A percentile compares a stretch with the other conserved stretches of the same genome.
These are phyloP conservation scores for Mycena vitilis DNA, from an alignment of 768 basidiomycete species.

Conservation along the genomic window DNA sequence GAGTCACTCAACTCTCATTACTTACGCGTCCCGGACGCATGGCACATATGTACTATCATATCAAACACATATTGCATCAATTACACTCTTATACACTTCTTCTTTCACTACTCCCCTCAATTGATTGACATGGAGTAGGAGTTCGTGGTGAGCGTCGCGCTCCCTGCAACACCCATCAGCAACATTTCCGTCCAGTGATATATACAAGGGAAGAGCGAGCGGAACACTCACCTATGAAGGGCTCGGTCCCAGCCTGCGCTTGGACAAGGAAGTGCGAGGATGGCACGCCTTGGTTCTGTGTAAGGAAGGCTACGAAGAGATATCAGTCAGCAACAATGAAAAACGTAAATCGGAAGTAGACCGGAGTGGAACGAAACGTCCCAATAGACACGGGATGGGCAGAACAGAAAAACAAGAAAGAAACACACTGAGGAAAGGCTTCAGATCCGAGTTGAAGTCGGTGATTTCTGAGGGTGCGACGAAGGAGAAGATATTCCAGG, in stretches of 20 bases:
- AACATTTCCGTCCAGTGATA: too few relatives aligned
- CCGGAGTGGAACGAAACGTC: too few relatives aligned
- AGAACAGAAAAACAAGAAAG: not conserved
- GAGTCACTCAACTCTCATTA: too few relatives aligned
- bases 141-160: not conserved
- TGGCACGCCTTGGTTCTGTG: not conserved
- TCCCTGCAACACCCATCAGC: not conserved
- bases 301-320: not conserved
- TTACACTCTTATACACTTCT: too few relatives aligned
- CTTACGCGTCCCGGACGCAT: too few relatives aligned
- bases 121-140: not conserved
- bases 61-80: too few relatives aligned
- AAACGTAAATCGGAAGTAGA: too few relatives aligned
- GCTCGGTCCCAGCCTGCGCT: not conserved
- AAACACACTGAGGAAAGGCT: constrained; percentile 47
- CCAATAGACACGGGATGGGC: too few relatives aligned
- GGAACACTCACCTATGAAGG: not conserved
- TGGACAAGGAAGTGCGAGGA: not conserved
- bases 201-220: too few relatives aligned
- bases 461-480: constrained; percentile 50
- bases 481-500: constrained; percentile 50
- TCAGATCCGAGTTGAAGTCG: constrained; percentile 49
- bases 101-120: not conserved
- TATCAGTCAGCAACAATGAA: too few relatives aligned
- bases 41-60: too few relatives aligned